Percentiles rank a stretch among this genome's conserved stretches.
These are phyloP conservation scores for Clonostachys sp. DNA, from an alignment of 2,329 filamentous ascomycete genomes.

Conservation along the genomic window DNA sequence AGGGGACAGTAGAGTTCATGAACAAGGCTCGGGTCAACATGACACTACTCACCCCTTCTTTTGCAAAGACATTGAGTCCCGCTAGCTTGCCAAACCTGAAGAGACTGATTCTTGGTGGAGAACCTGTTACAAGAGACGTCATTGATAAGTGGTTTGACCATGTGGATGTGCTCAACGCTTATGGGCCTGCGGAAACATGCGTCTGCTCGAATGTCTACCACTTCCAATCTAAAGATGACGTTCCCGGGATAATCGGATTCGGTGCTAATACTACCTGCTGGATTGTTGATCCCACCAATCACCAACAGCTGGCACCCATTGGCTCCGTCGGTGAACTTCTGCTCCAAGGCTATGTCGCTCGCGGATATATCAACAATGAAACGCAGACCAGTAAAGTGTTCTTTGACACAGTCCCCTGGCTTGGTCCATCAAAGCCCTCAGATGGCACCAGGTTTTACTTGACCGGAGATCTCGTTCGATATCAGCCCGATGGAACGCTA, in stretches of 20 bases:
- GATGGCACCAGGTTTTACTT: slow-evolving; percentile 12
- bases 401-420: slow-evolving; percentile 39
- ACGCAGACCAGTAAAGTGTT: slow-evolving; percentile 45
- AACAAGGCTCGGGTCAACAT: not conserved
- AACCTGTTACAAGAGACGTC: slow-evolving; percentile 6
- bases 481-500: slow-evolving; percentile 7
- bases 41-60: not conserved
- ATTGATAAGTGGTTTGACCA: slow-evolving; percentile 8
- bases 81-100: not conserved
- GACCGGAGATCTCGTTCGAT: slow-evolving; percentile 9
- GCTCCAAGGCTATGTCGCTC: slow-evolving; percentile 45
- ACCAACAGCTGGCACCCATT: slow-evolving; percentile 10
- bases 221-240: not conserved
- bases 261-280: slow-evolving; percentile 2
- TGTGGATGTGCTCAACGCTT: slow-evolving; percentile 5
- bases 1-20: not conserved
- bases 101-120: slow-evolving; percentile 5
- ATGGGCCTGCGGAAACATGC: slow-evolving; percentile 11
- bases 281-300: slow-evolving; percentile 8
- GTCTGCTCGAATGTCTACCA: not conserved
- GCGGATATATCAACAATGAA: slow-evolving; percentile 47
- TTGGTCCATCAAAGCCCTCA: slow-evolving; percentile 12
- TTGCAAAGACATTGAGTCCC: slow-evolving; percentile 1
- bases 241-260: slow-evolving; percentile 1
- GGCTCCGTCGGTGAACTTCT: slow-evolving; percentile 32